Percentiles rank a stretch among this genome's conserved stretches.
These are phyloP conservation scores for Singerocomus inundabilis DNA, from an alignment of 1,284 basidiomycete genomes.

Conservation along the genomic window DNA sequence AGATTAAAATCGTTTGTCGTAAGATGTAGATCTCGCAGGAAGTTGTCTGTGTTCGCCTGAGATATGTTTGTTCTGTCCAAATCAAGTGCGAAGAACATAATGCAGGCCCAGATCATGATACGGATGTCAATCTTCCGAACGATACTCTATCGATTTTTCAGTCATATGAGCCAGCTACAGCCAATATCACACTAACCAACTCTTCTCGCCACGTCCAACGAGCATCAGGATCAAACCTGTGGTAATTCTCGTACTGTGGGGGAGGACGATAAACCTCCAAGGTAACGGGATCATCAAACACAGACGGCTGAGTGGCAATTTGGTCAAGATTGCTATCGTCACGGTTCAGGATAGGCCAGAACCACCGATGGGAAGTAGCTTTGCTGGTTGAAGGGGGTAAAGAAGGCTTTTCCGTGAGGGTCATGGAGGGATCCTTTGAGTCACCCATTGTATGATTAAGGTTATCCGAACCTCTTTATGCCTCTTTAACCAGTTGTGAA, in stretches of 20 bases:
- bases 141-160: slow-evolving; percentile 37
- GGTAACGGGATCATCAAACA: slow-evolving; percentile 56
- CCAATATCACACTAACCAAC: slow-evolving; percentile 35
- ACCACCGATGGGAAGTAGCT: not conserved
- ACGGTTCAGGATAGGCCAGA: slow-evolving; percentile 26
- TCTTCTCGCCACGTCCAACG: slow-evolving; percentile 76
- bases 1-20: slow-evolving; percentile 63
- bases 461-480: too few relatives aligned
- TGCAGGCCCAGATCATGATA: slow-evolving; percentile 62
- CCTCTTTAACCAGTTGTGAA: too few relatives aligned
- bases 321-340: slow-evolving; percentile 40
- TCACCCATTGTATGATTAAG: too few relatives aligned
- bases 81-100: slow-evolving; percentile 65
- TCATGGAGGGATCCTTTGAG: not conserved
- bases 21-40: slow-evolving; percentile 50
- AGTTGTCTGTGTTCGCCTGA: slow-evolving; percentile 58
- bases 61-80: slow-evolving; percentile 57
- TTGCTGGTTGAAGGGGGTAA: slow-evolving; percentile 30
- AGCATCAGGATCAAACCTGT: slow-evolving; percentile 64
- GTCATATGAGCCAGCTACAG: not conserved
- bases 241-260: slow-evolving; percentile 56
- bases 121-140: slow-evolving; percentile 61
- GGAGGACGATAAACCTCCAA: slow-evolving; percentile 56
- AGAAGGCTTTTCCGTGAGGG: not conserved
- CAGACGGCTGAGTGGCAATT: slow-evolving; percentile 57